Evolutionary conservation across 2,329 filamentous ascomycete genomes (phyloP).

Genomic region (Fusarium euwallaceae): DNA sequence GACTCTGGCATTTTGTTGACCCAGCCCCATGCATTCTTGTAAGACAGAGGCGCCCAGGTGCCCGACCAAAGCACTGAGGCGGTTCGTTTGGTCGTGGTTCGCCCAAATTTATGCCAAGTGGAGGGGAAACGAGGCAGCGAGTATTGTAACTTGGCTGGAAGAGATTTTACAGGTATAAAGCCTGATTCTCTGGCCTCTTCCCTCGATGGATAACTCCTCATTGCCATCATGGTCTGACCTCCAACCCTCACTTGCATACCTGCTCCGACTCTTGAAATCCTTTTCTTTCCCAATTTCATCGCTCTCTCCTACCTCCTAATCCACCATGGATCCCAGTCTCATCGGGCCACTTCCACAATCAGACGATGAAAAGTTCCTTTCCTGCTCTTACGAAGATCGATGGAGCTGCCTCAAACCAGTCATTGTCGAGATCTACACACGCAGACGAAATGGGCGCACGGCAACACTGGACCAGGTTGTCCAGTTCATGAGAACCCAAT

Average conservation of each 20-base stretch:
- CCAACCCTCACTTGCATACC: background rate
- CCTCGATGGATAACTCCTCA: background rate
- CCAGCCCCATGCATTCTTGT: background rate
- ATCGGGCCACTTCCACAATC: background rate
- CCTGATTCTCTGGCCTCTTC: background rate
- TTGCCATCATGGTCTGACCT: background rate
- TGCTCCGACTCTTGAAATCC: background rate
- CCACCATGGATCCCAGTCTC: background rate
- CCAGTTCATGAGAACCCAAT: background rate
- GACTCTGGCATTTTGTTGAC: background rate
- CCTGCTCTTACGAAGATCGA: background rate
- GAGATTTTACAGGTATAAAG: background rate
- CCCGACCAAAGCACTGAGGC: background rate
- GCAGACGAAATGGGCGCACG: background rate
- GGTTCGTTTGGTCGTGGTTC: background rate
- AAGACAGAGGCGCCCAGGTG: background rate
- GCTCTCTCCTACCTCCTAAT: background rate
- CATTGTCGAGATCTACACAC: background rate
- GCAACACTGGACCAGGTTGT: background rate
- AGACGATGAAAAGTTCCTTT: background rate
- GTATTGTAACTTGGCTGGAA: background rate
- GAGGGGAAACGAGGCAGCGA: background rate
- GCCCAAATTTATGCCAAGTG: background rate
- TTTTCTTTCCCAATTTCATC: background rate
- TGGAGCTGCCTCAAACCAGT: background rate